Evolutionary conservation across 1,284 basidiomycete species (phyloP).

Genomic region (Mixia osmundae): DNA sequence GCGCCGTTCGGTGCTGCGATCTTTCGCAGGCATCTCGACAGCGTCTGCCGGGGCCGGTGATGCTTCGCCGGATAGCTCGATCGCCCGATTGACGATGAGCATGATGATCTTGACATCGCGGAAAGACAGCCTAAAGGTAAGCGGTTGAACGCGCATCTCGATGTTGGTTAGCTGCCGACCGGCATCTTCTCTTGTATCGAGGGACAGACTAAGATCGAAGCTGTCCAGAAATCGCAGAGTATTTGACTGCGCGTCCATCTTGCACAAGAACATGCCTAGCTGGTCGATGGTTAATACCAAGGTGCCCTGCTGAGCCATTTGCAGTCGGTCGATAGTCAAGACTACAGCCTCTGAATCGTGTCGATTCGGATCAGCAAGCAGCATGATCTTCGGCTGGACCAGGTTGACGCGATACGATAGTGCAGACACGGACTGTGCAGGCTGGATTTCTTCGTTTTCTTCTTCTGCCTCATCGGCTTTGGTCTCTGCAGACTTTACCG

Average conservation of each 20-base stretch:
- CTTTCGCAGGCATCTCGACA: not conserved
- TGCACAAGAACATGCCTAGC: conserved; percentile 80
- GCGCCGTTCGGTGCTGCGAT: no score
- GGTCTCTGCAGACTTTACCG: conserved; percentile 3
- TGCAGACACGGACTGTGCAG: conserved; percentile 1
- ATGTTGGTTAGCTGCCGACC: conserved; percentile 59
- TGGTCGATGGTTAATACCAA: conserved; percentile 56
- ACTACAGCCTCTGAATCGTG: conserved; percentile 67
- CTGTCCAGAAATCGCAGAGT: conserved; percentile 82
- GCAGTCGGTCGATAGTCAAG: conserved; percentile 56
- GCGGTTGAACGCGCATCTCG: conserved; percentile 49
- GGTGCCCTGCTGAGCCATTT: conserved; percentile 81
- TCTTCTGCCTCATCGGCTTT: not conserved
- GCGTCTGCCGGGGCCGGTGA: not conserved
- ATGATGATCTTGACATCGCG: conserved; percentile 62
- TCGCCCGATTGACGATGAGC: conserved; percentile 68
- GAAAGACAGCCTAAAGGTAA: conserved; percentile 78
- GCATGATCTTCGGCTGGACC: conserved; percentile 69
- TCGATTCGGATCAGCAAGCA: conserved; percentile 67
- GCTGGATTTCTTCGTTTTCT: conserved; percentile 11
- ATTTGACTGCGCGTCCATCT: conserved; percentile 63
- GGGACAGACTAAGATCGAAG: conserved; percentile 61
- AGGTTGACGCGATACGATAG: conserved; percentile 54
- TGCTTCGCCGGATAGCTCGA: conserved; percentile 32
- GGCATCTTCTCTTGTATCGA: conserved; percentile 55